Evolutionary conservation across 768 basidiomycete genomes (phyloP), one percentile per base, ranked within the genome.

Genomic region (Rhodotorula diobovata): DNA sequence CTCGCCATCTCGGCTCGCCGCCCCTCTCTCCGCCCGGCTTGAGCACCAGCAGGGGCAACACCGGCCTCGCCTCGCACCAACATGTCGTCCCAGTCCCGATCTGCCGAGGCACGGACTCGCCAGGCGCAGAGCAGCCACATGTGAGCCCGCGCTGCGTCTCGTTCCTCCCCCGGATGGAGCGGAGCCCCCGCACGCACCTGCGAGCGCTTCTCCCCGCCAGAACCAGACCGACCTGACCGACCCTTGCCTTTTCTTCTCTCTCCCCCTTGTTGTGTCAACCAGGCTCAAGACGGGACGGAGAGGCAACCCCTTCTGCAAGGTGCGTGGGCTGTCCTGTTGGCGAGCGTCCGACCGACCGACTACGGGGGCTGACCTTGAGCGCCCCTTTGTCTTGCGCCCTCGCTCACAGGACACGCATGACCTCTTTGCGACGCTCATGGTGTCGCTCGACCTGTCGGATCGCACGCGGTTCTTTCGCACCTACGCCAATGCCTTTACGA

Each of bases 381-480:
- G 10, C 43, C 30, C 41, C 63, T 45, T 55, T 55, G 41, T 63
- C 37, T 8, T 7, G 58, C 43, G 23, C 25, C 34, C 12, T 28
- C 46, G 50, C 10, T 37, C 21, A 9, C 68, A 99, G 96, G 96
- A 99, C 81, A 96, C 93, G 54, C 89, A 97, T 74, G 96, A 99
- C 83, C 87, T 99, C 48, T 98, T 96, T 78, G 93, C 96, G 50
- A 99, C 96, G 34, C 86, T 99, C 77, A 85, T 99, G 78, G 93
- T 97, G 53, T 96, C 93, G 51, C 86, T 99, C 30, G 87, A 92
- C 78, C 86, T 99, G 55, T 85, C 85, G 30, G 87, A 88, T 21
- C 92, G 97, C 81, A 90, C 95, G 74, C 93, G 95, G 78, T 97
- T 96, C 83, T 98, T 98, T 85, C 88, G 92, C 69, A 89, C 88